Evolutionary conservation across 345 rosid genomes (phyloP).

Genomic region (Salix exigua): DNA sequence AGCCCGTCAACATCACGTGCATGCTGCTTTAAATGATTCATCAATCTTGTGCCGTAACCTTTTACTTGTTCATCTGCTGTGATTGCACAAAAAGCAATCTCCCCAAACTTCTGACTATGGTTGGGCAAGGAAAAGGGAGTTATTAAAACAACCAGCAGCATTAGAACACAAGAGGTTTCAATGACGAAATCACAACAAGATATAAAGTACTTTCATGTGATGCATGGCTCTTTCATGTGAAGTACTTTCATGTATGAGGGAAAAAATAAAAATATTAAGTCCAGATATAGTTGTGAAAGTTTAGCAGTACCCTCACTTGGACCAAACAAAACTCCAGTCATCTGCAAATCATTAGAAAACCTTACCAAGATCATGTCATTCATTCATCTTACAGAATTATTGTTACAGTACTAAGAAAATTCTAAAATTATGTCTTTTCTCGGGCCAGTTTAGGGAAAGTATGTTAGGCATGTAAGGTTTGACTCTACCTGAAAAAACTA

Average conservation of each 20-base stretch:
- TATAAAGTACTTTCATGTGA: not conserved
- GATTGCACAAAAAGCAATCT: slow-evolving; percentile 99
- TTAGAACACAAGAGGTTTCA: not conserved
- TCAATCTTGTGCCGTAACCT: slow-evolving; percentile 98
- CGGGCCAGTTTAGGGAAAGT: not conserved
- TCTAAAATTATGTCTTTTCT: not conserved
- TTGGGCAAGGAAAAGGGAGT: slow-evolving; percentile 19
- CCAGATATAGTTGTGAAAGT: not conserved
- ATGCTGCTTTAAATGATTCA: slow-evolving; percentile 98
- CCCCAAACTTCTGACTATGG: slow-evolving; percentile 92
- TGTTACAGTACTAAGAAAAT: slow-evolving; percentile 3
- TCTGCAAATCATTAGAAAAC: not conserved
- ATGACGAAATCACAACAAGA: not conserved
- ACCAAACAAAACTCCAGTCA: not conserved
- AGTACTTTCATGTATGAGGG: not conserved
- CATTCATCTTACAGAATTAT: not conserved
- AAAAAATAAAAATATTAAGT: not conserved
- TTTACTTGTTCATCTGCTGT: slow-evolving; percentile 99
- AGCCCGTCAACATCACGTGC: slow-evolving; percentile 96
- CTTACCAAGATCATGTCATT: not conserved
- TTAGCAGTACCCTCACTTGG: not conserved
- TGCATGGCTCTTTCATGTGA: not conserved
- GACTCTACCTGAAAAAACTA: not conserved
- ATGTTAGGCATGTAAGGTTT: not conserved
- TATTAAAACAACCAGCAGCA: slow-evolving; percentile 5